A percentile compares a stretch with the other conserved stretches of the same genome.
Evolutionary conservation across 495 filamentous ascomycete genomes (phyloP).

Genomic region (Tuber aestivum): DNA sequence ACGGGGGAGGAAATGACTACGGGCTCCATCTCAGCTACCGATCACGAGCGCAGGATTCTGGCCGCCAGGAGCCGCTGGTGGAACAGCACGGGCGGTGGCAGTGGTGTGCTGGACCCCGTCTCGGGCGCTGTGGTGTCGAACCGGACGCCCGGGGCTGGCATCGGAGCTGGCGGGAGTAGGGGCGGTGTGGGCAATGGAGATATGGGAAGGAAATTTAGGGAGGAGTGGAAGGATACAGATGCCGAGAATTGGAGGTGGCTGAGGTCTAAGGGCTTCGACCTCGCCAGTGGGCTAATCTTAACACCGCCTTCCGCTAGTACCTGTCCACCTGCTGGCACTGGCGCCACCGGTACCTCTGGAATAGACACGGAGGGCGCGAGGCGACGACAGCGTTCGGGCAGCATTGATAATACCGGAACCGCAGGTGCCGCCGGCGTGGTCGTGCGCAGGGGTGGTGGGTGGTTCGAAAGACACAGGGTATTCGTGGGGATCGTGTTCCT

Average conservation of each 20-base stretch:
- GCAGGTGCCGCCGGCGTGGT: slow-evolving; percentile 65
- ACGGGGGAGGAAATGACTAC: slow-evolving; percentile 99
- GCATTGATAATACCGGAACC: slow-evolving; percentile 56
- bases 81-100: slow-evolving; percentile 95
- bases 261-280: slow-evolving; percentile 71
- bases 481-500: slow-evolving; percentile 60
- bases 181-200: slow-evolving; percentile 73
- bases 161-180: slow-evolving; percentile 46
- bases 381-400: slow-evolving; percentile 14
- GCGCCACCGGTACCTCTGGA: slow-evolving; percentile 59
- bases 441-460: slow-evolving; percentile 71
- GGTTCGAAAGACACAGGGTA: slow-evolving; percentile 71
- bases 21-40: slow-evolving; percentile 73
- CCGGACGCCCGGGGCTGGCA: slow-evolving; percentile 33
- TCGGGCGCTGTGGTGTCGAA: slow-evolving; percentile 49
- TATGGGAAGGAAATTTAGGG: slow-evolving; percentile 79
- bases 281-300: slow-evolving; percentile 61
- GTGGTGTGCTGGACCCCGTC: slow-evolving; percentile 48
- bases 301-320: slow-evolving; percentile 44
- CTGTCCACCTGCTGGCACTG: slow-evolving; percentile 42
- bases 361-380: slow-evolving; percentile 51
- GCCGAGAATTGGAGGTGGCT: slow-evolving; percentile 93
- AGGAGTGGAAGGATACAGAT: slow-evolving; percentile 87
- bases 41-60: slow-evolving; percentile 69
- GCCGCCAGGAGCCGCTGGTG: slow-evolving; percentile 84